phyloP scores from a whole-genome alignment of 2,329 filamentous ascomycete genomes.

The Fusarium sp. region DNA sequence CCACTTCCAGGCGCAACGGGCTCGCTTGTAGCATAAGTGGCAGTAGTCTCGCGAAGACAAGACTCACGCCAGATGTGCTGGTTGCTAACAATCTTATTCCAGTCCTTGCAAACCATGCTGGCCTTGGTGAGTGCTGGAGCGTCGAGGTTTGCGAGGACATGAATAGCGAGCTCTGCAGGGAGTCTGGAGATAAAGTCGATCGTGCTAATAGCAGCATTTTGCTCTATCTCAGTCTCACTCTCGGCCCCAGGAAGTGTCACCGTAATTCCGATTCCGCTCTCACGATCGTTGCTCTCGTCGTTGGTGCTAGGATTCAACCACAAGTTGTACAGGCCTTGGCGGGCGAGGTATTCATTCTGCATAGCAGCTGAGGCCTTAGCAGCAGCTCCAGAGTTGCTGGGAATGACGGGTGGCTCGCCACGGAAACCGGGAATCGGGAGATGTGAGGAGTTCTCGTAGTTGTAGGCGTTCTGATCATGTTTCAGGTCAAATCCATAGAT shows the following conservation, averaged over 20 bases:
- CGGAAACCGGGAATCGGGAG: constrained; percentile 60
- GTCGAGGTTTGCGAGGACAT: constrained; percentile 66
- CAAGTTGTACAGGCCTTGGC: constrained; percentile 50
- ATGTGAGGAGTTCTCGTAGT: constrained; percentile 43
- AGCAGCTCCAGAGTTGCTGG: constrained; percentile 66
- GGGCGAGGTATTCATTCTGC: constrained; percentile 61
- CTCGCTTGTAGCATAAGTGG: constrained; percentile 66
- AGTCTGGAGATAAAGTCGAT: constrained; percentile 67
- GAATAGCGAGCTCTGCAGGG: constrained; percentile 67
- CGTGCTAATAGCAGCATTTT: constrained; percentile 57
- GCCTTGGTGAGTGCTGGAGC: constrained; percentile 60
- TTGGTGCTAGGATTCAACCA: constrained; percentile 52
- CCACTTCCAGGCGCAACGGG: constrained; percentile 63
- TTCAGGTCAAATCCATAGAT: constrained; percentile 54
- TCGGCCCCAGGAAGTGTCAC: constrained; percentile 56
- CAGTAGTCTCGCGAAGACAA: constrained; percentile 68
- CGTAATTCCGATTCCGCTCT: constrained; percentile 72
- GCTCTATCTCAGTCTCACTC: constrained; percentile 43
- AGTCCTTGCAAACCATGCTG: constrained; percentile 60
- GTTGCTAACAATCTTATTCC: constrained; percentile 58
- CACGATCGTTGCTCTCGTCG: constrained; percentile 64
- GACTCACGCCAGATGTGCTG: constrained; percentile 72
- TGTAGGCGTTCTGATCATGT: constrained; percentile 32
- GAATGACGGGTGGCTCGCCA: constrained; percentile 68
- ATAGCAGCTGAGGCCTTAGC: constrained; percentile 69